Evolutionary conservation across 2,329 filamentous ascomycete genomes (phyloP), one percentile per base, ranked within the genome.

Genomic region (Emericellopsis cladophorae): DNA sequence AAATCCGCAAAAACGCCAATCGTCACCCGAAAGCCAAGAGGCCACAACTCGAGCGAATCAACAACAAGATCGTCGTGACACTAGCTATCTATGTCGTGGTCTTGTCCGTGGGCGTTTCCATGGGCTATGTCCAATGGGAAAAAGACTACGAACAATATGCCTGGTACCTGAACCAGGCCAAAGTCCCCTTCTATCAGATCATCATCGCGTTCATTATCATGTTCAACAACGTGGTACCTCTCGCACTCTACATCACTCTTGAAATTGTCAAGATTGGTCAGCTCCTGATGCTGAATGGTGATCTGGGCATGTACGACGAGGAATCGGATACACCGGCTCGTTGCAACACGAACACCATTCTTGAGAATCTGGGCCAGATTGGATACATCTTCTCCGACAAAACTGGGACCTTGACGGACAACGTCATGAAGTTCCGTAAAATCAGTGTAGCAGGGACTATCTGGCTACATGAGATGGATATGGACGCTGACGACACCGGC

Each of bases 151-250:
- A 94, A 55, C 61, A 66, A 21, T 59, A 73, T 12, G 75, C 85
- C 2, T 94, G 84, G 81, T 95, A 94, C 52, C 65, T 95, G 15
- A 58, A 68, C 4, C 61, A 76, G 41, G 81, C 85, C 1, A 70
- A 67, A 5, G 85, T 95, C n/a, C 69, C 74, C 1, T 84, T 86
- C 50, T 76, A 86, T 48, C 79, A 88, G 29, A 87, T 93, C 44
- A 81, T 95, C 48, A 81, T 90, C 23, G 88, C 85, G 0, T 95
- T 88, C 56, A 78, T 94, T 49, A 95, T 96, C 61, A 90, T 95
- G 78, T 94, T 94, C 63, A 96, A 95, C 59, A 96, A 92, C 32
- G 79, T 95, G 62, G 89, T 95, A 44, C 90, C 90, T 0, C 72
- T 96, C 14, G 87, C 88, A 0, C 71, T 96, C 1, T 96, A 95